Evolutionary conservation across 2,329 filamentous ascomycete species (phyloP).

Genomic region (Trichophyton benhamiae): DNA sequence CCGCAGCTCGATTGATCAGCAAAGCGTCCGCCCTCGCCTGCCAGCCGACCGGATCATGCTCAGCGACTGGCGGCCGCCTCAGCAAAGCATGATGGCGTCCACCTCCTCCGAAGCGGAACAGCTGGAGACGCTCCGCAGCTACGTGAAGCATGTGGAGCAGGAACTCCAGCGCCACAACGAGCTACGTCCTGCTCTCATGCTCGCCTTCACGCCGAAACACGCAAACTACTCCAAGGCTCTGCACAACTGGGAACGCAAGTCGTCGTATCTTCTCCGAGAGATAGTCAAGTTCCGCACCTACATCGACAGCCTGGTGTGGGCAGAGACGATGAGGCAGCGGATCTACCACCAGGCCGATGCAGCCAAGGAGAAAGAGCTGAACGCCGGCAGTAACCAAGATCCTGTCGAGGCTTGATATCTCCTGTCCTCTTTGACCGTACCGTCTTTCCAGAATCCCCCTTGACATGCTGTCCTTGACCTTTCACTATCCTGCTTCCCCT

Average conservation of each 20-base stretch:
- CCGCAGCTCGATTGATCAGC: constrained; percentile 55
- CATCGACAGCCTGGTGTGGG: constrained; percentile 68
- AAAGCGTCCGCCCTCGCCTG: constrained; percentile 52
- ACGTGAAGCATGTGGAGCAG: constrained; percentile 73
- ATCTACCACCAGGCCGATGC: constrained; percentile 46
- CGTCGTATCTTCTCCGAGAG: constrained; percentile 76
- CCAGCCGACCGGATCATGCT: constrained; percentile 77
- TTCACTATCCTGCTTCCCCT: background rate
- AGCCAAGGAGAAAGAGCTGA: constrained; percentile 2
- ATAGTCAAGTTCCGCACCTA: constrained; percentile 97
- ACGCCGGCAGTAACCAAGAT: background rate
- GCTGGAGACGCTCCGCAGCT: constrained; percentile 57
- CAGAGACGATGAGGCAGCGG: constrained; percentile 55
- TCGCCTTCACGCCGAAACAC: constrained; percentile 78
- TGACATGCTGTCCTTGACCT: background rate
- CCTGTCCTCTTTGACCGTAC: background rate
- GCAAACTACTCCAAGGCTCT: constrained; percentile 72
- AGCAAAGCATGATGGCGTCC: constrained; percentile 79
- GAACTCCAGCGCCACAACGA: constrained; percentile 82
- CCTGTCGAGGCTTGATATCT: background rate
- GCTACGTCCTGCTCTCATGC: constrained; percentile 70
- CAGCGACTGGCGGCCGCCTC: constrained; percentile 77
- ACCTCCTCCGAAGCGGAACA: constrained; percentile 69
- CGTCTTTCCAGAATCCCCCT: background rate
- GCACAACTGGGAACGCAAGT: constrained; percentile 96